Evolutionary conservation across 192 early-diverging fungal species (phyloP), one percentile per base, ranked within the genome.

Genomic region (Coemansia sp.): DNA sequence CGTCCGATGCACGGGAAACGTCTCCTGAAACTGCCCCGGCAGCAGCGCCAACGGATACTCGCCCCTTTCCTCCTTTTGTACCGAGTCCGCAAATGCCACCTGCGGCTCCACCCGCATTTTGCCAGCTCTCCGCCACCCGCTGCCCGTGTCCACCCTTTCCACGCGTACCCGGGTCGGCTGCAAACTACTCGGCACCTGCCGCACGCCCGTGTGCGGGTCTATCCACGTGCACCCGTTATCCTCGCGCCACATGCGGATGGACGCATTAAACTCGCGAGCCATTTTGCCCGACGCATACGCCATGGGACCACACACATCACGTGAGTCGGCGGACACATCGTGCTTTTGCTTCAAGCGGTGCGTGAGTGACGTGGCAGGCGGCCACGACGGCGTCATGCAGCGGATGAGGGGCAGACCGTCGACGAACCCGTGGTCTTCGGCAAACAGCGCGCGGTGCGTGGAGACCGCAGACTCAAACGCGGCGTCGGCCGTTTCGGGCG

Each of bases 201-300:
- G 70, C 27, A 82, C 54, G 6, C 70, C 80, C 47, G 80, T 82
- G 38, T 82, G 80, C 25, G 80, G 74, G 19, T 82, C 80, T 0
- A 73, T 62, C 80, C 74, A 81, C 35, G 74, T 81, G 53, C 73
- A 61, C 1, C 74, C 79, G 56, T 81, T 75, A 67, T 75, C 72
- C 16, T 81, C 73, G 57, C 79, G 72, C 79, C 79, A 81, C 55
- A 75, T n/a, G 1, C 79, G 64, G 29, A 72, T 51, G 11, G 69
- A 62, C 31, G 72, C 61, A 55, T 81, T 81, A 21, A 81, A 75
- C 12, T 81, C 79, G 59, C 77, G 64, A 0, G 72, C 72, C 39
- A 67, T 60, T 56, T 62, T 58, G 19, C 51, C 64, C 55, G 71
- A 69, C 50, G 76, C 76, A 59, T 56, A 69, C 11, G 76, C 70